Evolutionary conservation across 768 basidiomycete genomes (phyloP), one percentile per base, ranked within the genome.

Genomic region (Mycena capillaripes): DNA sequence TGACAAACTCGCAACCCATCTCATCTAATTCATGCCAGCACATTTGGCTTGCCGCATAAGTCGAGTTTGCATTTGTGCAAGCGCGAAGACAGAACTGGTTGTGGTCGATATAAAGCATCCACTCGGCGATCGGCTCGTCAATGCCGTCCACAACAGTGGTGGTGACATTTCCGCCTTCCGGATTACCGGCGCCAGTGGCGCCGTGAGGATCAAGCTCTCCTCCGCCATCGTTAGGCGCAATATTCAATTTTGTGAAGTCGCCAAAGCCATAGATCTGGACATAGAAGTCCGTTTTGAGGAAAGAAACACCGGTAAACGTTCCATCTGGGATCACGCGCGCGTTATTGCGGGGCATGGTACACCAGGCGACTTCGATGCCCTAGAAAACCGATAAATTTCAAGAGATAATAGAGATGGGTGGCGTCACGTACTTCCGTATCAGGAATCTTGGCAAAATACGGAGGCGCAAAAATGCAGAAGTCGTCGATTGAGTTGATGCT

Each of bases 141-240:
- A 75, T 69, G 6, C 86, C 85, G 32, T 70, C 44, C 27, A 82
- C 80, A 29, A 83, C 78, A 63, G 84, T 84, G 12, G 84, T 82
- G 2, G 84, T 85, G 21, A 86, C 84, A 72, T 86, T 86, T 36
- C 86, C 86, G 59, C 86, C 85, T 25, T 85, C 74, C 10, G 85
- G 86, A 59, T 86, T 86, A 14, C 85, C 86, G 44, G 69, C 74
- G 3, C 85, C 84, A 56, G 71, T 80, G 17, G 83, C 83, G 27
- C 86, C 85, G 59, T 85, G 84, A 21, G 85, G 85, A 61, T 86
- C 85, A 17, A 86, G 82, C 71, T 86, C 85, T 69, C 85, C 85
- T 79, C 85, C 85, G 48, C 73, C 82, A 69, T 86, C 85, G 36
- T 82, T 83, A 17, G 69, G 65, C 11, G 38, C 38, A 3, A 86